phyloP scores from a whole-genome alignment of 305 asterid genomes.

The Solanum hybrid region DNA sequence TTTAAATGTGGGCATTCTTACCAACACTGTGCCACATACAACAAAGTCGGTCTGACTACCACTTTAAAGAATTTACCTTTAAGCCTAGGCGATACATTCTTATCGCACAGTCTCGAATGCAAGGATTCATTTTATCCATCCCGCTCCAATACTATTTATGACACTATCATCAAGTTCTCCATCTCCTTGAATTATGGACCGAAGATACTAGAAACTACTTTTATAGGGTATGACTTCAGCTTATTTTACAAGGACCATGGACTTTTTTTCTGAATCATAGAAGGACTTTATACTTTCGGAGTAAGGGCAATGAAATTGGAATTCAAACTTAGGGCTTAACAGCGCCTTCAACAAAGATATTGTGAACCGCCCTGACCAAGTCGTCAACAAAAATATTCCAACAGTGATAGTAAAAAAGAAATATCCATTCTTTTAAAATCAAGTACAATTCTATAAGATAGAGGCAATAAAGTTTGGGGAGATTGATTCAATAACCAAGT shows the following conservation, averaged over 20 bases:
- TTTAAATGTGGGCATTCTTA: background rate
- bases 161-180: background rate
- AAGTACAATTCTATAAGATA: background rate
- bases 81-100: background rate
- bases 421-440: background rate
- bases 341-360: background rate
- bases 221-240: background rate
- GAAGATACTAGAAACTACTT: background rate
- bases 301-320: background rate
- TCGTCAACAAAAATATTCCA: background rate
- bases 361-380: background rate
- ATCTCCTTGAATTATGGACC: background rate
- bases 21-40: background rate
- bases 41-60: background rate
- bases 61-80: background rate
- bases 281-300: too few relatives aligned
- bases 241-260: background rate
- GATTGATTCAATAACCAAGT: background rate
- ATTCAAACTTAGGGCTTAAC: background rate
- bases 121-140: background rate
- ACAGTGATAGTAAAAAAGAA: background rate
- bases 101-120: background rate
- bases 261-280: background rate
- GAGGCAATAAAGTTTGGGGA: background rate
- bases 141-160: background rate